Conservation (phyloP, 2,329 filamentous ascomycete genomes). For the Penicillium italicum region DNA sequence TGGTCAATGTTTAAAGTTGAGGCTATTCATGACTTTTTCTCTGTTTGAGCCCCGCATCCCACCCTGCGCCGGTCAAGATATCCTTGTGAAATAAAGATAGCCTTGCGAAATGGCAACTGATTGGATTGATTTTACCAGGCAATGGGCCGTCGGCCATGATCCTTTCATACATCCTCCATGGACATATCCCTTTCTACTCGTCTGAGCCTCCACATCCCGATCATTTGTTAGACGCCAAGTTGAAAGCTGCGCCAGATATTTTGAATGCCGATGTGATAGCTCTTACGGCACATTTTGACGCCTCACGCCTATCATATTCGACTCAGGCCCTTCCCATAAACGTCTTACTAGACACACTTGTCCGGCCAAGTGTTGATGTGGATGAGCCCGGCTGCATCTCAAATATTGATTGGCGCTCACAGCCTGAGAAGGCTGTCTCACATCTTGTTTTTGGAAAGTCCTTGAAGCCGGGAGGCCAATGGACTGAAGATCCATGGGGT, state of each 20-base stretch:
- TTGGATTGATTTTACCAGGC: constrained; percentile 39
- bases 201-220: constrained; percentile 53
- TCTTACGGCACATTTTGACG: constrained; percentile 56
- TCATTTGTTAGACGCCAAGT: constrained; percentile 53
- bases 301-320: constrained; percentile 58
- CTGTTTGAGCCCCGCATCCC: not conserved
- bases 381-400: constrained; percentile 50
- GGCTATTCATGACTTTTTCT: not conserved
- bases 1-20: not conserved
- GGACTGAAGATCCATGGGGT: constrained; percentile 53
- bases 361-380: constrained; percentile 57
- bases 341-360: constrained; percentile 57
- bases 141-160: constrained; percentile 61
- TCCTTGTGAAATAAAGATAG: not conserved
- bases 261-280: constrained; percentile 47
- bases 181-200: constrained; percentile 56
- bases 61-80: not conserved
- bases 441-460: constrained; percentile 56
- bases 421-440: constrained; percentile 49
- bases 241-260: constrained; percentile 47
- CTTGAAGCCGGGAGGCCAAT: constrained; percentile 54
- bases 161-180: constrained; percentile 61
- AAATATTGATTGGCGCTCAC: constrained; percentile 53
- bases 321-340: constrained; percentile 60
- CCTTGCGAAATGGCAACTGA: not conserved